Evolutionary conservation across 371 early-diverging fungal genomes (phyloP), one percentile per base, ranked within the genome.

Genomic region (Apophysomyces ossiformis): DNA sequence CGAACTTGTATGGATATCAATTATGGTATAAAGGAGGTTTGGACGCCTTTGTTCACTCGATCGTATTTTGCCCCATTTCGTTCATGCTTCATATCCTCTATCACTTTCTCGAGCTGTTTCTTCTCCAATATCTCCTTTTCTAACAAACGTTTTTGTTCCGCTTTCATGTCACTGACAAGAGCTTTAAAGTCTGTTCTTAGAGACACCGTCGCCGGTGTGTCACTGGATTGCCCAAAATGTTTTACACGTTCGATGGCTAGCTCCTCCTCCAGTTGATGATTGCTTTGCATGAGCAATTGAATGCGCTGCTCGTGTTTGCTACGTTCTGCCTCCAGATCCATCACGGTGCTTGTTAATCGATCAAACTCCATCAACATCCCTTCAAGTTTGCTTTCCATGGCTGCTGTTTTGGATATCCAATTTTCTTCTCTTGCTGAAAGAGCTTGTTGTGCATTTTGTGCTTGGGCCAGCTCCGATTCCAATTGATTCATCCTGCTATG

Each of bases 161-260:
- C 59, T 57, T 85, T 82, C 60, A 85, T 65, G 41, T 86, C 84
- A 21, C 60, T 74, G 63, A 87, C 83, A 67, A 87, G 83, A 11
- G 80, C 73, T 58, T 86, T 71, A 63, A 89, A 89, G 45, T 89
- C 89, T 63, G 78, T 86, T 32, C 89, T 70, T 50, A 89, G 61
- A 0, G 86, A 78, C 3, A 87, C 81, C 0, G 89, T 87, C 0
- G 88, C 77, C 0, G 78, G 64, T 9, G 73, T 73, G 16, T 81
- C 81, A 9, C 41, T 21, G 32, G 41, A 35, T 44, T 69, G 54
- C 6, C 75, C 77, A 38, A 77, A 32, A 13, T 73, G 68, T 45
- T 72, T 74, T 13, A 81, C 70, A 39, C 69, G 68, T 70, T 80
- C 81, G 35, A 81, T 78, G 0, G 70, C 65, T 8, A 85, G 61